Base-by-base conservation (phyloP, 2,329 filamentous ascomycete genomes). In the Calonectria pseudoreteaudii region DNA sequence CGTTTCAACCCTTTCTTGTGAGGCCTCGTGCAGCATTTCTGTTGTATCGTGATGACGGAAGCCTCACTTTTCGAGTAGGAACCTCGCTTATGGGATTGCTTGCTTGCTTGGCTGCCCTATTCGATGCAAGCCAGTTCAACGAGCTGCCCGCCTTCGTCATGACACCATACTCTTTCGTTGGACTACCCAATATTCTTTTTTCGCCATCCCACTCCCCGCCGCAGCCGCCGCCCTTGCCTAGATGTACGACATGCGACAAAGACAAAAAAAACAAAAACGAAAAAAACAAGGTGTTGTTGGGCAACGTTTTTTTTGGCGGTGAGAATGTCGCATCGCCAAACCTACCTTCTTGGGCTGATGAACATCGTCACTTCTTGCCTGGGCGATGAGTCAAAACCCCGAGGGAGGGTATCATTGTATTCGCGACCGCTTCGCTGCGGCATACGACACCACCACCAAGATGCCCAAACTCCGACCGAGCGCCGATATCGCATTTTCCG, bases 281-380 rank as follows among this genome's bases (percentile, higher is more conserved):
- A n/a, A n/a, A n/a, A 53, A 53, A 18, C 28, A 56, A 34, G 30
- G 11, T 20, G 16, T 34, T 44, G 60, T n/a, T 44, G 34, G 28
- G 52, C 52, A 28, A 28, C 34, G 31, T 49, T 49, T 16, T 41
- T 41, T 47, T 49, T 49, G 41, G 60, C 60, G 60, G 60, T 65
- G 60, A 65, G 60, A 65, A 65, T 65, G 60, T 65, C 60, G 60
- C 60, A 65, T 65, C 60, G 38, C 7, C 41, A 49, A 60, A 41
- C 23, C 26, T 65, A 31, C 28, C 60, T 18, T 49, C 60, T 23
- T 31, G 30, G 7, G 16, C 10, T 44, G 41, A 47, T n/a, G n/a
- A n/a, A n/a, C n/a, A n/a, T 26, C 60, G 49, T 44, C 60, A 49
- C 60, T 65, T 6, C 60, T 65, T 1, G 18, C 38, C 38, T 49